Conservation (phyloP, 2,329 filamentous ascomycete genomes). For the Botrytis squamosa region DNA sequence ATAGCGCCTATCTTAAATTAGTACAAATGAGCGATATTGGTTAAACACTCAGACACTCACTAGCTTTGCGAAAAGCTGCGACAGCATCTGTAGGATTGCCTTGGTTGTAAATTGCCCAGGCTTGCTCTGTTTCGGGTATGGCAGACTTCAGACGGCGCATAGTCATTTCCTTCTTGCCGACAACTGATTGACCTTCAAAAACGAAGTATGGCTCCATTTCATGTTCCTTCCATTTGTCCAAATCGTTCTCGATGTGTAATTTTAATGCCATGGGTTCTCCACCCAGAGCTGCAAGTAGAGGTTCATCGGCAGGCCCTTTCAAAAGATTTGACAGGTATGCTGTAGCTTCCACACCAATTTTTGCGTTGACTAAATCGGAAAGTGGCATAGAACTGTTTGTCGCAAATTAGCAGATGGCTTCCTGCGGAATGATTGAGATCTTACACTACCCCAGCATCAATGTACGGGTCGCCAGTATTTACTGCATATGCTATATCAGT, state of each 20-base stretch:
- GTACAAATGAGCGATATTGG: slow-evolving; percentile 23
- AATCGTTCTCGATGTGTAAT: slow-evolving; percentile 71
- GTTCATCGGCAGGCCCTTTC: slow-evolving; percentile 71
- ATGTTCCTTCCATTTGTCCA: slow-evolving; percentile 68
- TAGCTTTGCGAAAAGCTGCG: slow-evolving; percentile 78
- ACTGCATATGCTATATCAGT: background rate
- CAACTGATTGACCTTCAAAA: slow-evolving; percentile 83
- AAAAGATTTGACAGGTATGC: slow-evolving; percentile 83
- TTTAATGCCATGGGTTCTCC: slow-evolving; percentile 80
- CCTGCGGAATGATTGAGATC: background rate
- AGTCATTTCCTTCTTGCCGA: slow-evolving; percentile 69
- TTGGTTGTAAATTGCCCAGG: slow-evolving; percentile 84
- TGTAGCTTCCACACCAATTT: slow-evolving; percentile 83
- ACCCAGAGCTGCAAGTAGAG: slow-evolving; percentile 84
- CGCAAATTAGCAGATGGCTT: slow-evolving; percentile 9
- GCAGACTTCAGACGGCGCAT: slow-evolving; percentile 64
- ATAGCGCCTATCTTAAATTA: slow-evolving; percentile 60
- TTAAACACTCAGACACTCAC: slow-evolving; percentile 47
- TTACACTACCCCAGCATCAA: slow-evolving; percentile 12
- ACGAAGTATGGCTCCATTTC: slow-evolving; percentile 81
- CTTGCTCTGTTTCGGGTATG: slow-evolving; percentile 69
- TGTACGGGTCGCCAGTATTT: slow-evolving; percentile 17
- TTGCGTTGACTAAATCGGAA: slow-evolving; percentile 68
- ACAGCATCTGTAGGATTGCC: slow-evolving; percentile 80
- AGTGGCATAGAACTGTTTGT: slow-evolving; percentile 50